Base-by-base conservation (phyloP, 768 basidiomycete genomes). In the Trametes coccinea region DNA sequence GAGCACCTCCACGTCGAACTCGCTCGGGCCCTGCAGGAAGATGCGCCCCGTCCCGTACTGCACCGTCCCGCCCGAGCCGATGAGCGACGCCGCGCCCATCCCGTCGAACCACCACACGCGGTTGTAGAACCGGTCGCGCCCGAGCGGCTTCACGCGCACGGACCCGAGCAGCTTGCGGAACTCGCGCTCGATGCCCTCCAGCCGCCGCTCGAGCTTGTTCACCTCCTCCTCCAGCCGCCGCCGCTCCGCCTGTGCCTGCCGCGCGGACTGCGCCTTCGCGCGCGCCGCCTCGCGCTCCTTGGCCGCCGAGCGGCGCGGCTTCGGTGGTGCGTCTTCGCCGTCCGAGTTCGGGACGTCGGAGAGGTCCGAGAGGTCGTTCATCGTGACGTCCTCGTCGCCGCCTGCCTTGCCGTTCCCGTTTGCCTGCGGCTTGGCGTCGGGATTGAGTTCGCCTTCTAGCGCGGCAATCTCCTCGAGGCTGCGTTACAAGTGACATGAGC, bases 21-120 rank as follows among this genome's bases (percentile, higher is more conserved):
- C 85, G 65, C 88, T 91, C 29, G 93, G 92, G 0, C 96, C 97
- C 74, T 99, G 97, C 31, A 99, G 75, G 72, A 98, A 97, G 50
- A 99, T 70, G 54, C 96, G 79, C 5, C 95, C 97, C 17, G 94
- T 88, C 9, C 94, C 93, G 69, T 93, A 96, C 72, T 89, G 83
- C 31, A 89, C 83, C 31, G 86, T 83, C 3, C 90, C 91, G 14
- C 91, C 91, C 64, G 85, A 87, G 43, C 87, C 89, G 59, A 93
- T 79, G 54, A 96, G 75, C 47, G 89, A 87, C 49, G 87, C 88
- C 5, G 88, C 87, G 6, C 96, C 96, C 81, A 95, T 84, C 9
- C 96, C 96, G 74, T 99, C 96, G 71, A 98, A 93, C 96, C 96
- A 99, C 96, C 96, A 99, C 61, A 97, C 80, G 34, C 92, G 86